Evolutionary conservation across 2,329 filamentous ascomycete species (phyloP), one percentile per base, ranked within the genome.

Genomic region (Bipolaris oryzae): DNA sequence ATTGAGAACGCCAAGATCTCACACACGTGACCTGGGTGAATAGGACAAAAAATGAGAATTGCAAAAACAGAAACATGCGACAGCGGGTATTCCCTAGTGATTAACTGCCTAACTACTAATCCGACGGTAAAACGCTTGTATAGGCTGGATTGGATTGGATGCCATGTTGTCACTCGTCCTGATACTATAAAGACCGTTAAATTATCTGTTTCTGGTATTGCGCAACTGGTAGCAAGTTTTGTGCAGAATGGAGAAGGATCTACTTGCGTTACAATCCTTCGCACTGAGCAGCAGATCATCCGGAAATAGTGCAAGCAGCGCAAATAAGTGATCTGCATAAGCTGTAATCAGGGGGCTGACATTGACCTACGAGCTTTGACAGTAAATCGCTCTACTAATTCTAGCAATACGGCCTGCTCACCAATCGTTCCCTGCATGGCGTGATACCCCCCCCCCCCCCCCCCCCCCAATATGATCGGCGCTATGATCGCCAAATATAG

Each of bases 211-310:
- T 53, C 42, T 34, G 38, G 34, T 46, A 53, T 53, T 35, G 50
- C 50, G 50, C 50, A 53, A 53, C 23, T 34, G 33, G 34, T 46
- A 53, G 41, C 42, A 53, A 46, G 50, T 31, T 41, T 41, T 46
- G n/a, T 46, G 50, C 16, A 53, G 50, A 53, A 46, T 47, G 50
- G 42, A 53, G 50, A 53, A 53, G 50, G 50, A 46, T 53, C 50
- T 53, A 53, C 34, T 53, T 53, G 34, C 50, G 41, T 46, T 53
- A 53, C 42, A 39, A 42, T 47, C 50, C 28, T 51, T 51, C n/a
- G 42, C 34, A 42, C 42, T 53, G 25, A 53, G 50, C 50, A 47
- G 42, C 42, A 47, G 50, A 53, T 47, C 50, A 53, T 39, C 42
- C 50, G 34, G 50, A 53, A 53, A 33, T 46, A 53, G 50, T 53